Base-by-base conservation (phyloP, 176 grass and related monocot species). In the Triticum aestivum region DNA sequence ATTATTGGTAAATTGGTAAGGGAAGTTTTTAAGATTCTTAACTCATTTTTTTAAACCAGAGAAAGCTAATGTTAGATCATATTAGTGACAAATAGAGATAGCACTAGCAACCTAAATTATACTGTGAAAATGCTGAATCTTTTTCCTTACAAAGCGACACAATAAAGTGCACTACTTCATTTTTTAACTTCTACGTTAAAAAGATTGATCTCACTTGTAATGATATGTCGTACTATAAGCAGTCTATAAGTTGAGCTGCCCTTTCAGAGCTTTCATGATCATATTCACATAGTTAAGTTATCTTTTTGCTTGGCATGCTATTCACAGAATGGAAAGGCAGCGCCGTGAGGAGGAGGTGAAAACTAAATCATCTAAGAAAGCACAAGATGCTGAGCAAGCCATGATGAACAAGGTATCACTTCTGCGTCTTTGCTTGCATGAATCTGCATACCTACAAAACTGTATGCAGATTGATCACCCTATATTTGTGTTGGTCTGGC, bases 311-410 rank as follows among this genome's bases (percentile, higher is more conserved):
- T 75, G 54, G 23, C 73, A 63, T 89, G 75, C 2, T 75, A 83
- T 80, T 89, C 79, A 30, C 61, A 97, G 95, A 82, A 97, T 97
- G 91, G 95, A 97, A 69, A 91, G 95, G 74, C 95, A 95, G 49
- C 93, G 90, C 42, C 89, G 87, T 37, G 95, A 97, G 84, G 95
- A 97, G 64, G 95, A 97, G 85, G 64, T 97, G 59, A 97, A 82
- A 75, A 79, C 82, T 83, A 90, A 89, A 84, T 93, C 95, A 83
- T 94, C 92, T 35, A 97, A 95, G 87, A 95, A 93, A 86, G 92
- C 79, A 51, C 92, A 97, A 44, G 95, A 97, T 42, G 82, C 95
- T 82, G 92, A 97, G 26, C 81, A 92, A 54, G 76, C 92, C 75
- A 86, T 86, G 69, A 83, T 86, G 56, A 94, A 94, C 26, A 94